Evolutionary conservation across 108 stramenopile species (phyloP).

Genomic region (Nitzschia putrida): DNA sequence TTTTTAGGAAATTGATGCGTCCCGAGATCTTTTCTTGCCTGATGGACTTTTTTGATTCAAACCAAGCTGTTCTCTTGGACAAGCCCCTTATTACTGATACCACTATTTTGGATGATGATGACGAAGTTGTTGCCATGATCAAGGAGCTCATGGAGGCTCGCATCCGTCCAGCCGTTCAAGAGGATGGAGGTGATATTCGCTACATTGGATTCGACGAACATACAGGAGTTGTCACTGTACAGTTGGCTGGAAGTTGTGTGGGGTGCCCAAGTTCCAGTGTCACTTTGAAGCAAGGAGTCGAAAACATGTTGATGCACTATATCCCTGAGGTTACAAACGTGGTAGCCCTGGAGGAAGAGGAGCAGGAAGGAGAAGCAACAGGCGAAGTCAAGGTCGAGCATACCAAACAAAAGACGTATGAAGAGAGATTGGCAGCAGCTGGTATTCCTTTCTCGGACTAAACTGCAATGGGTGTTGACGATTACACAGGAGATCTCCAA

Average conservation of each 20-base stretch:
- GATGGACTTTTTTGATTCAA: conserved; percentile 91
- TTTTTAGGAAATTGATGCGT: conserved; percentile 57
- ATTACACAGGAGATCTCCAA: no score
- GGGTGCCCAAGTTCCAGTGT: conserved; percentile 95
- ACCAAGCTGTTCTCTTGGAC: conserved; percentile 61
- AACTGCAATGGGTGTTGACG: neutral
- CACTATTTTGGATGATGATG: conserved; percentile 92
- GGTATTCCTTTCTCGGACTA: conserved; percentile 90
- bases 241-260: conserved; percentile 90
- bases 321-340: conserved; percentile 96
- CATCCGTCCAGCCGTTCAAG: conserved; percentile 97
- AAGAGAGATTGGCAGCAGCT: conserved; percentile 81
- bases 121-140: conserved; percentile 98
- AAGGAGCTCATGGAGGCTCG: conserved; percentile 97
- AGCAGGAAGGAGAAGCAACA: conserved; percentile 33
- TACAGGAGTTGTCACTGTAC: conserved; percentile 80
- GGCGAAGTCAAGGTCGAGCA: conserved; percentile 21
- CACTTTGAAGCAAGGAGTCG: conserved; percentile 97
- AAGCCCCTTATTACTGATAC: conserved; percentile 87
- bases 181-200: conserved; percentile 99
- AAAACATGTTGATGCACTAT: conserved; percentile 99
- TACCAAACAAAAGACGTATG: conserved; percentile 76
- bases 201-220: conserved; percentile 87
- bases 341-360: conserved; percentile 79
- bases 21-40: conserved; percentile 86